These are phyloP conservation scores for Hypoxylon sp. DNA, from an alignment of 2,329 filamentous ascomycete genomes.

Conservation along the genomic window DNA sequence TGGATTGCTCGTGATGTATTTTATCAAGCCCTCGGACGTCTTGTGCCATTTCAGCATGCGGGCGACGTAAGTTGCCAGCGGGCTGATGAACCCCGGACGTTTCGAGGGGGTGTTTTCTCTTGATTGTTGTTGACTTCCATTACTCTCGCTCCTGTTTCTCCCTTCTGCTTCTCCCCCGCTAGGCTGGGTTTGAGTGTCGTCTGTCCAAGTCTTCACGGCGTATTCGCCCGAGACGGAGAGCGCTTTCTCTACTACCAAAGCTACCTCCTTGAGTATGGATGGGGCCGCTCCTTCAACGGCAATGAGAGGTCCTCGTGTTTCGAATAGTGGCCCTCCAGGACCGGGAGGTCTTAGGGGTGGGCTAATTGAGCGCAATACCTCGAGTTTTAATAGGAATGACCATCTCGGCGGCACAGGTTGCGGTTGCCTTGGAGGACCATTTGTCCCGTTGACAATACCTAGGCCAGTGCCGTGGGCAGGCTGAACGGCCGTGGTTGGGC, in stretches of 20 bases:
- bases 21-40: slow-evolving; percentile 78
- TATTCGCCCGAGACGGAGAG: slow-evolving; percentile 65
- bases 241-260: slow-evolving; percentile 75
- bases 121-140: slow-evolving; percentile 14
- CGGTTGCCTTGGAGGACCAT: slow-evolving; percentile 23
- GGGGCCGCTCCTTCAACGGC: slow-evolving; percentile 82
- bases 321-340: slow-evolving; percentile 53
- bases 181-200: slow-evolving; percentile 48
- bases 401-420: slow-evolving; percentile 59
- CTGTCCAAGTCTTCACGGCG: slow-evolving; percentile 64
- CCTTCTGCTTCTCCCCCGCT: slow-evolving; percentile 7
- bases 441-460: slow-evolving; percentile 40
- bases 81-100: slow-evolving; percentile 53
- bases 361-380: slow-evolving; percentile 81
- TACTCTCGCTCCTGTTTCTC: slow-evolving; percentile 17
- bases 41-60: slow-evolving; percentile 82
- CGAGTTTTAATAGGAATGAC: slow-evolving; percentile 82
- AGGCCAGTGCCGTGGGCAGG: slow-evolving; percentile 37
- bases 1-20: slow-evolving; percentile 60
- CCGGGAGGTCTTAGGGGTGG: slow-evolving; percentile 70
- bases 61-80: slow-evolving; percentile 74
- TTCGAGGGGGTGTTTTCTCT: slow-evolving; percentile 12
- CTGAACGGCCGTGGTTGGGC: slow-evolving; percentile 26
- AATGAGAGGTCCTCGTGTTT: slow-evolving; percentile 82
- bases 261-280: slow-evolving; percentile 68